Percentiles rank a stretch among this genome's conserved stretches.
phyloP scores from a whole-genome alignment of 345 rosid genomes.

The Rubroshorea leprosula region DNA sequence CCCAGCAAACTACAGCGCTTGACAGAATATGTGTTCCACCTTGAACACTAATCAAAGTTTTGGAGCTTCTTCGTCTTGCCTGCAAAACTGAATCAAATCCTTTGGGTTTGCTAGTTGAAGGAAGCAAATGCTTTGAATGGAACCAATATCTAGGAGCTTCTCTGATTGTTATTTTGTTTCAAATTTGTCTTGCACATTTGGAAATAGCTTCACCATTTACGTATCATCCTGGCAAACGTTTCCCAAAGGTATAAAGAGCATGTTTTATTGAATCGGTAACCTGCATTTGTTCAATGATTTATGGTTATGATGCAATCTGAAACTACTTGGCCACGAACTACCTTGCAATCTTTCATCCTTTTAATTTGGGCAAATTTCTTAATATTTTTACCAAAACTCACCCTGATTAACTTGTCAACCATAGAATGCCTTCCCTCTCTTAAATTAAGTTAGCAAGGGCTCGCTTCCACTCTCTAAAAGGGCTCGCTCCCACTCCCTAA shows the following conservation, averaged over 20 bases:
- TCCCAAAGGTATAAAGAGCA: neutral
- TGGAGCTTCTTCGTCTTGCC: neutral
- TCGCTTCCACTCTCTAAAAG: no score
- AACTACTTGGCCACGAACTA: no score
- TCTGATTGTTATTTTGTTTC: neutral
- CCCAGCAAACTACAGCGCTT: constrained; percentile 67
- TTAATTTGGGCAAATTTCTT: no score
- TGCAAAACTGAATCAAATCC: neutral
- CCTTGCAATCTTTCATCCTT: no score
- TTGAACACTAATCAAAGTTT: neutral
- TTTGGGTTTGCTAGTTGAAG: neutral
- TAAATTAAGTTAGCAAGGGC: no score
- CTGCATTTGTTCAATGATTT: neutral
- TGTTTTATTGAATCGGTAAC: neutral
- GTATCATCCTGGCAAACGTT: neutral
- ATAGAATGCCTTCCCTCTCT: no score
- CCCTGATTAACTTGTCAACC: no score
- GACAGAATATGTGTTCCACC: constrained; percentile 62
- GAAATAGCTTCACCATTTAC: neutral
- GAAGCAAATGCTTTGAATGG: neutral
- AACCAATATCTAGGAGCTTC: neutral
- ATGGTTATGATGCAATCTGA: no score
- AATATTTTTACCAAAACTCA: no score
- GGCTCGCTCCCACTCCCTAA: no score
- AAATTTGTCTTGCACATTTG: neutral